Conservation (phyloP, 2,329 filamentous ascomycete species). For the Nannizziopsis barbatae region DNA sequence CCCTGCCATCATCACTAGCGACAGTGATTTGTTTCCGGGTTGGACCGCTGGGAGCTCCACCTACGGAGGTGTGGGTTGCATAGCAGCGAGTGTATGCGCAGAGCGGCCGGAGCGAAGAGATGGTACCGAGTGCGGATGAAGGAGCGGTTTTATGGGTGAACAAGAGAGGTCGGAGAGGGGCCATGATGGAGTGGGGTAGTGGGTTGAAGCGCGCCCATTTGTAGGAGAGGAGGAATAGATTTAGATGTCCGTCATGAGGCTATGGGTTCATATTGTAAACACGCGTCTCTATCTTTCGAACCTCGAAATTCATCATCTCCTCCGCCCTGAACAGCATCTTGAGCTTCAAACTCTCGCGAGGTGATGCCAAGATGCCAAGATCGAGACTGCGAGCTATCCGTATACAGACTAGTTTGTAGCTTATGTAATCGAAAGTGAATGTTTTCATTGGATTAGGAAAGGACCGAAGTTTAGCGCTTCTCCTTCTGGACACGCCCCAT, state of each 20-base stretch:
- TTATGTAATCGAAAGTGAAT: too few relatives aligned
- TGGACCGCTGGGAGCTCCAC: constrained; percentile 31
- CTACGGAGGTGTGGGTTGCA: constrained; percentile 47
- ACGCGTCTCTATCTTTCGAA: too few relatives aligned
- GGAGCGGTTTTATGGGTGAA: background rate
- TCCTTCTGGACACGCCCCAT: too few relatives aligned
- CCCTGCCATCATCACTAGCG: constrained; percentile 71
- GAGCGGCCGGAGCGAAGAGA: background rate
- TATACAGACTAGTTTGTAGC: too few relatives aligned
- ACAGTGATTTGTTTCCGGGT: constrained; percentile 64
- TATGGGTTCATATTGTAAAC: background rate
- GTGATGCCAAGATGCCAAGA: too few relatives aligned
- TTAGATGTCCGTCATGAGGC: background rate
- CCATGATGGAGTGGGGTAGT: background rate
- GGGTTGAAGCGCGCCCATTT: constrained; percentile 2
- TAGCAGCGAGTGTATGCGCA: constrained; percentile 40
- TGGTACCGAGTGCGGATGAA: background rate
- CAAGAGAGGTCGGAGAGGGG: background rate
- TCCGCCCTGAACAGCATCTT: too few relatives aligned
- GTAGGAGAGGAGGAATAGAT: background rate
- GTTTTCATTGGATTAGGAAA: too few relatives aligned
- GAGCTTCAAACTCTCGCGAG: too few relatives aligned
- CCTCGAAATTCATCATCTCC: too few relatives aligned
- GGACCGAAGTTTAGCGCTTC: too few relatives aligned
- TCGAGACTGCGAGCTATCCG: too few relatives aligned